These are phyloP conservation scores for Colletotrichum sp. DNA, from an alignment of 2,329 filamentous ascomycete genomes.

Conservation along the genomic window DNA sequence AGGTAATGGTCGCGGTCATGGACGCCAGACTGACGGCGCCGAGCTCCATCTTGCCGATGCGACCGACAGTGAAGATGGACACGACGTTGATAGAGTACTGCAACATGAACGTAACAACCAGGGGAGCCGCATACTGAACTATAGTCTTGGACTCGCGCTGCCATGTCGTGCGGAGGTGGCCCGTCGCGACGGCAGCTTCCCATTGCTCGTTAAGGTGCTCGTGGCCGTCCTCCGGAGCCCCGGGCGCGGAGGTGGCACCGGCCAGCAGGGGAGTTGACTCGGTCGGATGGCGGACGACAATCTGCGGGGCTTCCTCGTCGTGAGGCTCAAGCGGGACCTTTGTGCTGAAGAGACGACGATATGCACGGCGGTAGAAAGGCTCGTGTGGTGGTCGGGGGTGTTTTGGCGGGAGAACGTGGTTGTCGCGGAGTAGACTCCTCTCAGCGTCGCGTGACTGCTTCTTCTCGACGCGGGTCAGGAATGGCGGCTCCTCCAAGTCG, in stretches of 20 bases:
- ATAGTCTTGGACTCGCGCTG: slow-evolving; percentile 87
- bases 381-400: slow-evolving; percentile 41
- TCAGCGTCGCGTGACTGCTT: slow-evolving; percentile 63
- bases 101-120: slow-evolving; percentile 77
- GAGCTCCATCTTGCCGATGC: slow-evolving; percentile 69
- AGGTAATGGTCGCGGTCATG: slow-evolving; percentile 83
- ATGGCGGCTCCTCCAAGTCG: slow-evolving; percentile 42
- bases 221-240: slow-evolving; percentile 31
- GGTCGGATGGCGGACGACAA: slow-evolving; percentile 37
- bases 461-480: slow-evolving; percentile 59
- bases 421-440: slow-evolving; percentile 66
- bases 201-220: slow-evolving; percentile 75
- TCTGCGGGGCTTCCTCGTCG: slow-evolving; percentile 42
- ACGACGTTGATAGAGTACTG: slow-evolving; percentile 87
- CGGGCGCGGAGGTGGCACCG: not conserved
- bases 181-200: slow-evolving; percentile 83
- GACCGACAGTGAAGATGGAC: slow-evolving; percentile 79
- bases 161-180: slow-evolving; percentile 89
- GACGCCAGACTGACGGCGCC: slow-evolving; percentile 55
- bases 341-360: slow-evolving; percentile 59
- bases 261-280: slow-evolving; percentile 48
- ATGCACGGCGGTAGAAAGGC: slow-evolving; percentile 46
- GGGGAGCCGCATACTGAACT: slow-evolving; percentile 70
- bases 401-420: slow-evolving; percentile 69
- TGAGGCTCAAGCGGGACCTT: slow-evolving; percentile 46